These are phyloP conservation scores for Cercospora citrullina DNA, from an alignment of 2,329 filamentous ascomycete species.

Conservation along the genomic window DNA sequence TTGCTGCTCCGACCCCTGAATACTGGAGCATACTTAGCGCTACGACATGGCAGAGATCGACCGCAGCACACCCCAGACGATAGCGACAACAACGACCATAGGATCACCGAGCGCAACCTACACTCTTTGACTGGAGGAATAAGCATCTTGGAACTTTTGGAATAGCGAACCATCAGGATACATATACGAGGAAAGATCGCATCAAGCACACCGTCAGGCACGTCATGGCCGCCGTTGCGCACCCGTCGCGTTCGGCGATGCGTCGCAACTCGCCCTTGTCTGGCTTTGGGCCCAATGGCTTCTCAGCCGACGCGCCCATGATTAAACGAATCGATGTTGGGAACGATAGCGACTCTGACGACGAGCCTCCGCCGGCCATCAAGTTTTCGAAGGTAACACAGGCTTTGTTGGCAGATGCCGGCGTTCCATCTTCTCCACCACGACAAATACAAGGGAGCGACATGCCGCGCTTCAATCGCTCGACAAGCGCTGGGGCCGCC, in stretches of 20 bases:
- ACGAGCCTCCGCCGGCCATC: slow-evolving; percentile 85
- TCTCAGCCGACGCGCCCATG: slow-evolving; percentile 48
- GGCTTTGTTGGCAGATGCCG: slow-evolving; percentile 66
- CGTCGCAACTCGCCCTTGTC: slow-evolving; percentile 51
- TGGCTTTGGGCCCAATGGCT: slow-evolving; percentile 48
- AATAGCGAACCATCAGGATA: slow-evolving; percentile 28
- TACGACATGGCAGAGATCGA: slow-evolving; percentile 32
- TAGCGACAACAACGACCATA: slow-evolving; percentile 27
- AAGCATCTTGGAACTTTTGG: slow-evolving; percentile 24
- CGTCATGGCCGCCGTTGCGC: slow-evolving; percentile 40
- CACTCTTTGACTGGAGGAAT: slow-evolving; percentile 23
- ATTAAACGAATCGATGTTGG: slow-evolving; percentile 58
- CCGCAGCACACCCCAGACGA: slow-evolving; percentile 24
- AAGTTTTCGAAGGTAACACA: slow-evolving; percentile 92
- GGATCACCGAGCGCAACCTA: slow-evolving; percentile 15
- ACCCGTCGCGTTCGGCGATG: slow-evolving; percentile 36
- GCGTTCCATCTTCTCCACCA: slow-evolving; percentile 58
- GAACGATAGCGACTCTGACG: slow-evolving; percentile 86
- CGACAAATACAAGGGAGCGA: slow-evolving; percentile 47
- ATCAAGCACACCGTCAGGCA: slow-evolving; percentile 31
- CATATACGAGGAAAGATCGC: slow-evolving; percentile 21
- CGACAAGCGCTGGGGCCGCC: slow-evolving; percentile 31
- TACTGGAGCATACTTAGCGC: slow-evolving; percentile 36
- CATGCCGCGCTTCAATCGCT: slow-evolving; percentile 32
- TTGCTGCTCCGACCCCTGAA: slow-evolving; percentile 27